Evolutionary conservation across 2,329 filamentous ascomycete species (phyloP).

Genomic region (Phyllosticta capitalensis): DNA sequence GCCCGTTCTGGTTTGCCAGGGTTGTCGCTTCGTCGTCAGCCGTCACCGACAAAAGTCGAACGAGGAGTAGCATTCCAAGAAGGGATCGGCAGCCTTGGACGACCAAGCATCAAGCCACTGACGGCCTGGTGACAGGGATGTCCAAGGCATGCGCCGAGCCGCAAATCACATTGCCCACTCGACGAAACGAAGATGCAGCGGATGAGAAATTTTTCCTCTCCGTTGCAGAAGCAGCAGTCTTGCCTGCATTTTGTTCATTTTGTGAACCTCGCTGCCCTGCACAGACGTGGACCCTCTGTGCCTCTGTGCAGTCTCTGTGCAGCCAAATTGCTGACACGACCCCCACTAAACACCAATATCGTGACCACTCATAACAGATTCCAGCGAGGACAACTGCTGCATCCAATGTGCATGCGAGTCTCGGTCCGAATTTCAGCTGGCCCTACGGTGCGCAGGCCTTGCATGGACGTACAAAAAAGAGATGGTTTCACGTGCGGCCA

Average conservation of each 20-base stretch:
- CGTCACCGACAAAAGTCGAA: constrained; percentile 6
- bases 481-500: background rate
- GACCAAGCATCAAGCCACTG: constrained; percentile 6
- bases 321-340: background rate
- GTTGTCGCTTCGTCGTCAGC: background rate
- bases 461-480: background rate
- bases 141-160: background rate
- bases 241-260: background rate
- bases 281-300: background rate
- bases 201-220: background rate
- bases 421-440: background rate
- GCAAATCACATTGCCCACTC: background rate
- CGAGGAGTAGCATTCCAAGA: background rate
- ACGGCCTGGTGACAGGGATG: background rate
- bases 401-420: background rate
- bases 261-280: background rate
- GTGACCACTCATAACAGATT: background rate
- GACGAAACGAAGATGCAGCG: background rate
- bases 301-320: too few species aligned
- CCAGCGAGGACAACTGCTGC: background rate
- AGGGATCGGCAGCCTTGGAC: background rate
- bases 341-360: too few species aligned
- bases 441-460: background rate
- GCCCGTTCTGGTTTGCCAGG: background rate
- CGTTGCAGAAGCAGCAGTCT: background rate